Evolutionary conservation across 257 asterid species (phyloP).

Genomic region (Nicotiana otophora): DNA sequence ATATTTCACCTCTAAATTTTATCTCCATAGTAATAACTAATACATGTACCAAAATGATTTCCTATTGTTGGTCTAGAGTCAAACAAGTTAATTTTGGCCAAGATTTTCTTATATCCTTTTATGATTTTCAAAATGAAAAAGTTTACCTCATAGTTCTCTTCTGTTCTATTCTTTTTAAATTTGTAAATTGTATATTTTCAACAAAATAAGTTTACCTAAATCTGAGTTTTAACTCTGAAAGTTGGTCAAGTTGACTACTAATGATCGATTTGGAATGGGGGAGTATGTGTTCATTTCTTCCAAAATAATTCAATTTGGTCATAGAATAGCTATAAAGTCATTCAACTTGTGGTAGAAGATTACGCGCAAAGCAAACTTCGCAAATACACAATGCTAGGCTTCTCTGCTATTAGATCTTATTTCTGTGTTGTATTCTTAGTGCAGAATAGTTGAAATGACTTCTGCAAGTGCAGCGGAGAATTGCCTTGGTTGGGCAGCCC

Average conservation of each 20-base stretch:
- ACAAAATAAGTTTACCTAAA: neutral
- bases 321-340: neutral
- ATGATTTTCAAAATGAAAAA: neutral
- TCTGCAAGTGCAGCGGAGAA: conserved; percentile 26
- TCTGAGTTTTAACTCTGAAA: neutral
- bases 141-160: neutral
- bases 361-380: neutral
- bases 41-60: neutral
- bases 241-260: neutral
- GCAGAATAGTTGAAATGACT: conserved; percentile 27
- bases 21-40: neutral
- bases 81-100: neutral
- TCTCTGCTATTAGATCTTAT: neutral
- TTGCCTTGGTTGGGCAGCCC: conserved; percentile 83
- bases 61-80: neutral
- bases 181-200: neutral
- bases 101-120: neutral
- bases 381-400: neutral
- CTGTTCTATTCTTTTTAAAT: neutral
- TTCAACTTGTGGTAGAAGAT: neutral
- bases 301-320: neutral
- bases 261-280: neutral
- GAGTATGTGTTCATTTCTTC: neutral
- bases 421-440: neutral
- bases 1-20: neutral